Conservation (phyloP, 2,329 filamentous ascomycete genomes). For the Neocucurbitaria cava region DNA sequence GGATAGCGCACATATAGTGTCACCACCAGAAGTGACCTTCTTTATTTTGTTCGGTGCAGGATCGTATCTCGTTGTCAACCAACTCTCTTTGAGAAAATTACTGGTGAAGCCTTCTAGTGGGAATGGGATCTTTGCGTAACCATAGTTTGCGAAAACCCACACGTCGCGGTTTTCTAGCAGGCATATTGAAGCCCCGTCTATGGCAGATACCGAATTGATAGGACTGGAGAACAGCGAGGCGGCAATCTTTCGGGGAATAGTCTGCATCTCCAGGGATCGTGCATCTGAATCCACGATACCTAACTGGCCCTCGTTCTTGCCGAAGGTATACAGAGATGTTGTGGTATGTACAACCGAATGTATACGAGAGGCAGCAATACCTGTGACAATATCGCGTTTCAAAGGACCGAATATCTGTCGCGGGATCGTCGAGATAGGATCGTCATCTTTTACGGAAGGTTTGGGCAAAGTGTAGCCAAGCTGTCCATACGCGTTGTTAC, state of each 20-base stretch:
- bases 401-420: constrained; percentile 90
- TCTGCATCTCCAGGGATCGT: constrained; percentile 84
- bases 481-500: constrained; percentile 83
- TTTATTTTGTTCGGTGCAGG: constrained; percentile 71
- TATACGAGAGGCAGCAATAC: constrained; percentile 85
- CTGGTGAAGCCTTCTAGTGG: constrained; percentile 77
- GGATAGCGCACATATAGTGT: constrained; percentile 89
- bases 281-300: constrained; percentile 95
- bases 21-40: constrained; percentile 82
- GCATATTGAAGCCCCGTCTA: constrained; percentile 86
- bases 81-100: constrained; percentile 70
- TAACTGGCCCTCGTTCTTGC: constrained; percentile 92
- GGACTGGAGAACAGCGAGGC: constrained; percentile 77
- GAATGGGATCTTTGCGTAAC: constrained; percentile 89
- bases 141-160: constrained; percentile 94
- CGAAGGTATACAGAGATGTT: constrained; percentile 87
- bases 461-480: constrained; percentile 82
- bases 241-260: constrained; percentile 83
- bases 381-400: constrained; percentile 82
- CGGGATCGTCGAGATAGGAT: constrained; percentile 80
- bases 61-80: constrained; percentile 71
- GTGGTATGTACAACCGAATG: constrained; percentile 90
- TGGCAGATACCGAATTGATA: constrained; percentile 83
- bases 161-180: constrained; percentile 87
- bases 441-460: constrained; percentile 74